phyloP scores from a whole-genome alignment of 768 basidiomycete species.

The Boletellus emodensis region DNA sequence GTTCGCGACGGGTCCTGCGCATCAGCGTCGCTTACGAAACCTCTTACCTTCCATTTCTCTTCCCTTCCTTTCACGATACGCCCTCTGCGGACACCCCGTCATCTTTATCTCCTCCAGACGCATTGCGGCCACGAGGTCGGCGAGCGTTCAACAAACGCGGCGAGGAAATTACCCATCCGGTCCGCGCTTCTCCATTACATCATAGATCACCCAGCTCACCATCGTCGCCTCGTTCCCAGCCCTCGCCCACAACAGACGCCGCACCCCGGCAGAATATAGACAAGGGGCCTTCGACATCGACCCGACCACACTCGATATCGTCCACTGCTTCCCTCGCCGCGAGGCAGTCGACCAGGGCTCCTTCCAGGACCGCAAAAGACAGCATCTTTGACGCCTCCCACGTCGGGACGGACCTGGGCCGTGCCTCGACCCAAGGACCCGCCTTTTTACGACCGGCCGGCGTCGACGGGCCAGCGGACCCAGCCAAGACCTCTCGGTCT shows the following conservation, averaged over 20 bases:
- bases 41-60: slow-evolving; percentile 66
- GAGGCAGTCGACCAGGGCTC: slow-evolving; percentile 13
- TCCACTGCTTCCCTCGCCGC: slow-evolving; percentile 1
- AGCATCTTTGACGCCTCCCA: slow-evolving; percentile 44
- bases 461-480: slow-evolving; percentile 18
- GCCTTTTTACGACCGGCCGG: slow-evolving; percentile 22
- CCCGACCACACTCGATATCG: slow-evolving; percentile 23
- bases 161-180: slow-evolving; percentile 37
- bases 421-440: slow-evolving; percentile 15
- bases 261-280: slow-evolving; percentile 4
- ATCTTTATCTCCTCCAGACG: slow-evolving; percentile 17
- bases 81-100: slow-evolving; percentile 20
- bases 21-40: slow-evolving; percentile 47
- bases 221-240: slow-evolving; percentile 11
- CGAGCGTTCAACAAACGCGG: slow-evolving; percentile 51
- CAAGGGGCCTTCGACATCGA: slow-evolving; percentile 10
- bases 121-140: slow-evolving; percentile 42
- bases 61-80: slow-evolving; percentile 35
- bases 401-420: slow-evolving; percentile 49
- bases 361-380: slow-evolving; percentile 40
- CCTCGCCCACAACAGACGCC: slow-evolving; percentile 12
- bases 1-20: slow-evolving; percentile 11
- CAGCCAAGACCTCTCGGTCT: background rate
- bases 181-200: slow-evolving; percentile 19
- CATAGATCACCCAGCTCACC: slow-evolving; percentile 16